Base-by-base conservation (phyloP, 768 basidiomycete genomes). In the Termitomyces bulborhizus region DNA sequence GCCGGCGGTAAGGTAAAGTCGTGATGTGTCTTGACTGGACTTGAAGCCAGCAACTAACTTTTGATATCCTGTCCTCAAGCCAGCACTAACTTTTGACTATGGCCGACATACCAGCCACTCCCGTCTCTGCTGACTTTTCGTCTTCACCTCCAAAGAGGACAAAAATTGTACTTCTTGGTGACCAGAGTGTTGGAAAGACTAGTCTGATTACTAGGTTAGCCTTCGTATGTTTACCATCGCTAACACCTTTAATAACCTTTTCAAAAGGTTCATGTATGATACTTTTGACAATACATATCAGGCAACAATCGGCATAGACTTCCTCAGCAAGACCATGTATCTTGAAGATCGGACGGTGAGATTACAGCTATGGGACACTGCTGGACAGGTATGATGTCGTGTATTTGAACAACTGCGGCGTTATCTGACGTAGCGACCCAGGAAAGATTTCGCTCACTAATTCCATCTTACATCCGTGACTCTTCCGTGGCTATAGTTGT, bases 231-330 rank as follows among this genome's bases (percentile, higher is more conserved):
- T 58, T 57, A 48, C 53, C 46, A 47, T 57, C 43, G 45, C n/a
- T 18, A 29, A 27, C 24, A 40, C 47, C 15, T 4, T 55, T 44
- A 57, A 57, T 58, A 55, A 29, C n/a, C 21, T 34, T 43, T 46
- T 43, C 27, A 32, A 7, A 54, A 95, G 92, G 73, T 90, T 91
- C 69, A 95, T 98, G 97, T 99, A 99, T 70, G 97, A 99, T 73
- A 98, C 97, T 0, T 99, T 99, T 71, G 97, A 99, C 78, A 98
- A 98, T 71, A 98, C 96, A 43, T 99, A 99, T 71, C 92, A 93
- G 69, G 93, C 93, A 18, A 96, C 93, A 9, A 96, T 96, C 67
- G 93, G 96, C 55, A 99, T 99, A 72, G 97, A 99, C 75, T 99
- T 99, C 70, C 77, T 99, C 73, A 96, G 93, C 76, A 99, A 99